Base-by-base conservation (phyloP, 192 early-diverging fungal species). In the Entophlyctis luteolus region DNA sequence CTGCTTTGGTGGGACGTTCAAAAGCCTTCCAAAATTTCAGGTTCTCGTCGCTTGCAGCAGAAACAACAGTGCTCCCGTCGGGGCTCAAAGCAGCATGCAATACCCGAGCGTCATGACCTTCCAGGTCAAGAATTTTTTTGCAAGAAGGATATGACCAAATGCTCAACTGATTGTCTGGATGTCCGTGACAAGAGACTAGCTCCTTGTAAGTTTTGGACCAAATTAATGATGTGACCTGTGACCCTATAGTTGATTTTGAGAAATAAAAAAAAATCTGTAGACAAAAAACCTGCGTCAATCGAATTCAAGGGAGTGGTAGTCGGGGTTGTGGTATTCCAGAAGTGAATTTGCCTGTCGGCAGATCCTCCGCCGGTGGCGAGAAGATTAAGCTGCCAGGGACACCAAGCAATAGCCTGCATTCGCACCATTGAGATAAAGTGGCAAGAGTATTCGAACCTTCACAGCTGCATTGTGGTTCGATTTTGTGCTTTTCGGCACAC, bases 371-470 rank as follows among this genome's bases (percentile, higher is more conserved):
- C 83, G n/a, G 81, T 82, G 6, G 83, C 83, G 23, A 85, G 72
- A 42, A 83, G 76, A 42, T 79, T 85, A 20, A 83, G 70, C 58
- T 93, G 89, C 91, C 90, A 95, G 25, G 95, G 94, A 72, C 93
- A 93, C 95, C 94, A 98, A 18, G 95, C 92, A 18, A 98, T 62
- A 1, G 94, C 94, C 90, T 91, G 62, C 20, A 70, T 37, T 31
- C 25, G 42, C 23, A 54, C 8, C 2, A n/a, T 22, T 10, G 6
- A 29, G 74, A 31, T 38, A 3, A 8, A 78, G n/a, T 47, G 46
- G 48, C 27, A 14, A 48, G 12, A 58, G n/a, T 39, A 2, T 8
- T 10, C 59, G 14, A 49, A 85, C 83, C 82, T 85, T 85, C 18
- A 85, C 84, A 25, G 81, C 84, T 20, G 82, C 79, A 28, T 58